These are phyloP conservation scores for Daldinia eschscholtzii DNA, from an alignment of 2,329 filamentous ascomycete genomes.

Conservation along the genomic window DNA sequence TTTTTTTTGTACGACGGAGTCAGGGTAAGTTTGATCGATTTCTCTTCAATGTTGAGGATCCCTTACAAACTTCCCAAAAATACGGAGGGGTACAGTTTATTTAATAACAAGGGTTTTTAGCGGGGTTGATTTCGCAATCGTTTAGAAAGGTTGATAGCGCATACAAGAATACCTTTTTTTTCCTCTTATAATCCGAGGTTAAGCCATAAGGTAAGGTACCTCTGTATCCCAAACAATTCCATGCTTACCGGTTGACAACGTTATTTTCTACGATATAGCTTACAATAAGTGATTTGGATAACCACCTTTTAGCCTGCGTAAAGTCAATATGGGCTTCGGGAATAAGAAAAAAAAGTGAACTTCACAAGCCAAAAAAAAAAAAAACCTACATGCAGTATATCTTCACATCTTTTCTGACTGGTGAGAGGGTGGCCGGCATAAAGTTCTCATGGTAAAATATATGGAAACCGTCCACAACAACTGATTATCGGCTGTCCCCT, in stretches of 20 bases:
- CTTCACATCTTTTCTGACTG: background rate
- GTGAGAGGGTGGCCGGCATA: slow-evolving; percentile 10
- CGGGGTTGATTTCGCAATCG: slow-evolving; percentile 18
- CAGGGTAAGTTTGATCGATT: background rate
- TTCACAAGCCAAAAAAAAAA: background rate
- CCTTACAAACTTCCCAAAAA: background rate
- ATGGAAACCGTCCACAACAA: slow-evolving; percentile 13
- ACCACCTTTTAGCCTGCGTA: slow-evolving; percentile 9
- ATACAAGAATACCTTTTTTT: background rate
- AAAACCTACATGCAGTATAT: background rate
- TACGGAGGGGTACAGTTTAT: slow-evolving; percentile 8
- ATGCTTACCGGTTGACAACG: background rate
- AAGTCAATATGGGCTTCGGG: slow-evolving; percentile 4
- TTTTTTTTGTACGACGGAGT: slow-evolving; percentile 12
- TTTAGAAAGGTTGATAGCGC: background rate
- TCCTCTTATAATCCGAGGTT: background rate
- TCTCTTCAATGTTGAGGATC: background rate
- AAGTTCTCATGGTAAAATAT: slow-evolving; percentile 7
- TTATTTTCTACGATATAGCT: background rate
- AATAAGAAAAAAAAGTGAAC: background rate
- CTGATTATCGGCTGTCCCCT: slow-evolving; percentile 13
- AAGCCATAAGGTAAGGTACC: background rate
- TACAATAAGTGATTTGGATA: slow-evolving; percentile 1
- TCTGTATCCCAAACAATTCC: background rate
- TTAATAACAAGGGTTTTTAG: slow-evolving; percentile 8